Evolutionary conservation across 2,329 filamentous ascomycete genomes (phyloP).

Genomic region (Paraconiothyrium brasiliense): DNA sequence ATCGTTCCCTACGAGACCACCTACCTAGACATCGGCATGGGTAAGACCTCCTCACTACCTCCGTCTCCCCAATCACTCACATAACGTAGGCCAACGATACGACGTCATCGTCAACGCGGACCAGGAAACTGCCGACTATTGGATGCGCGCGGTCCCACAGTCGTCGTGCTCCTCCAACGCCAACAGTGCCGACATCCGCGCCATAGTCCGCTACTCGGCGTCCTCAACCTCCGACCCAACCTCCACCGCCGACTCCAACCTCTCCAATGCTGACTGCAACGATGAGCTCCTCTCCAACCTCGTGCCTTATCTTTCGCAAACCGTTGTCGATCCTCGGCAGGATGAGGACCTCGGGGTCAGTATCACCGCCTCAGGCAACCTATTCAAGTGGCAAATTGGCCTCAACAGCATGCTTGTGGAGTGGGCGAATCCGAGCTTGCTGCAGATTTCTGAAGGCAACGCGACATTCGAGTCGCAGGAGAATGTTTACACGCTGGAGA

Average conservation of each 20-base stretch:
- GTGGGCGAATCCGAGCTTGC: conserved; percentile 58
- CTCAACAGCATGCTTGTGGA: conserved; percentile 55
- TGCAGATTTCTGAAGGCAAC: conserved; percentile 42
- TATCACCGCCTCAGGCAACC: conserved; percentile 17
- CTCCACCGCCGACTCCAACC: conserved; percentile 34
- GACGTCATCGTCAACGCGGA: conserved; percentile 38
- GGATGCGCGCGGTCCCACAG: conserved; percentile 35
- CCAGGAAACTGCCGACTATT: conserved; percentile 31
- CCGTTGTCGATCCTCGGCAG: conserved; percentile 21
- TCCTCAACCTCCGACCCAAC: conserved; percentile 41
- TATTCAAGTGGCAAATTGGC: conserved; percentile 48
- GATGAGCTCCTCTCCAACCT: conserved; percentile 44
- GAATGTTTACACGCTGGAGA: conserved; percentile 23
- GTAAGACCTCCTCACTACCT: background rate
- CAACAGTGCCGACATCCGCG: conserved; percentile 43
- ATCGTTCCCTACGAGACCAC: conserved; percentile 48
- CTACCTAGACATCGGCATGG: conserved; percentile 34
- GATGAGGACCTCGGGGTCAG: conserved; percentile 27
- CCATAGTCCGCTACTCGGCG: conserved; percentile 47
- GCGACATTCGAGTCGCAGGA: conserved; percentile 26
- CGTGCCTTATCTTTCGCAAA: conserved; percentile 25
- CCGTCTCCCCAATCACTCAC: conserved; percentile 1
- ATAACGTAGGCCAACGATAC: conserved; percentile 36
- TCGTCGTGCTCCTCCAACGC: conserved; percentile 31
- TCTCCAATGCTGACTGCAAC: conserved; percentile 38